Conservation (phyloP, 768 basidiomycete genomes). For the Coprinellus micaceus region DNA sequence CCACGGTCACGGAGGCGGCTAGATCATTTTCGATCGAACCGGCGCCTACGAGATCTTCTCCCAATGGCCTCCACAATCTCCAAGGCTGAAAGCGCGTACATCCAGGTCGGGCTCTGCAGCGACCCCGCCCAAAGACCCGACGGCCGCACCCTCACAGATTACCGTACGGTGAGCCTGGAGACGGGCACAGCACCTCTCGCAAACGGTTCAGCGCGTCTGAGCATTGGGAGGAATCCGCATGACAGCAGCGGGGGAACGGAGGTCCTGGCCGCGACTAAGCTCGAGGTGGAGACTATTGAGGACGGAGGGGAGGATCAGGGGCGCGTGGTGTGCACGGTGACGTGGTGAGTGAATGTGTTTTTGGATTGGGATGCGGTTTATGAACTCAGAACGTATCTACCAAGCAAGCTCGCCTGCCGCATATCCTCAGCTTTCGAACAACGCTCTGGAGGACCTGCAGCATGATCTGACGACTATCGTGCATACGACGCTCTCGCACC, state of each 20-base stretch:
- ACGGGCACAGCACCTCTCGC: constrained; percentile 77
- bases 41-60: neutral
- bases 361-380: neutral
- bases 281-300: constrained; percentile 68
- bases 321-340: constrained; percentile 62
- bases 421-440: constrained; percentile 63
- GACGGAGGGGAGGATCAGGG: constrained; percentile 53
- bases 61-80: constrained; percentile 46
- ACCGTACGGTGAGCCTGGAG: constrained; percentile 66
- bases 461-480: constrained; percentile 66
- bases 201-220: constrained; percentile 78
- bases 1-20: neutral
- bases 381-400: constrained; percentile 3
- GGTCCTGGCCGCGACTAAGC: constrained; percentile 69
- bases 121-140: constrained; percentile 68
- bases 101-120: constrained; percentile 59
- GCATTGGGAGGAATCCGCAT: constrained; percentile 48
- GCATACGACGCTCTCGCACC: constrained; percentile 61
- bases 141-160: constrained; percentile 66
- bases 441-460: constrained; percentile 71
- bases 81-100: constrained; percentile 78
- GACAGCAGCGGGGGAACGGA: constrained; percentile 57
- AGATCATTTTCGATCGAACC: neutral
- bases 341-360: constrained; percentile 58
- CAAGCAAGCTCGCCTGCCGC: constrained; percentile 69